A percentile compares a stretch with the other conserved stretches of the same genome.
These are phyloP conservation scores for Stagonosporopsis chrysanthemi DNA, from an alignment of 2,329 filamentous ascomycete species.

Conservation along the genomic window DNA sequence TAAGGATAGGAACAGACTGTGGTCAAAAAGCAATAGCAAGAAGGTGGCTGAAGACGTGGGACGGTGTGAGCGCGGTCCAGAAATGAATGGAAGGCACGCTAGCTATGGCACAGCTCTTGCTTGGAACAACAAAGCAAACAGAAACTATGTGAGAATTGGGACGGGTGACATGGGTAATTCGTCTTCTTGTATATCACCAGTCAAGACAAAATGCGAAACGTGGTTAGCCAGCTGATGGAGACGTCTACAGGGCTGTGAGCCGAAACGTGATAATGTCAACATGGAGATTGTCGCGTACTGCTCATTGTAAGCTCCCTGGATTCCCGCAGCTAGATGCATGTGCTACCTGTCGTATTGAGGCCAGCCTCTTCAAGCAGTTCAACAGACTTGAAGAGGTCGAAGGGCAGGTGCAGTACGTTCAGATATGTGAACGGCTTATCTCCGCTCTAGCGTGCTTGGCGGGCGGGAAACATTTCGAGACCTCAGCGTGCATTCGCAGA, in stretches of 20 bases:
- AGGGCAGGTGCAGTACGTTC: too few relatives aligned
- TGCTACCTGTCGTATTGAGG: background rate
- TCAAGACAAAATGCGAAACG: too few relatives aligned
- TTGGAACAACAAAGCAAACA: background rate
- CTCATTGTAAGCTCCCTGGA: background rate
- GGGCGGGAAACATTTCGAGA: slow-evolving; percentile 15
- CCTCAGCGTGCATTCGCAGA: slow-evolving; percentile 8
- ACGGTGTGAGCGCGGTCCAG: background rate
- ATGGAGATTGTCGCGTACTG: background rate
- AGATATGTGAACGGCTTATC: background rate
- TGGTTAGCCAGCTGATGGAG: background rate
- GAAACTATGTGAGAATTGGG: background rate
- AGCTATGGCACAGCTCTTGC: background rate
- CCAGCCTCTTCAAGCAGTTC: background rate
- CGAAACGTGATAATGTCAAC: background rate
- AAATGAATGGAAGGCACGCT: background rate
- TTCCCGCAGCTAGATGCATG: background rate
- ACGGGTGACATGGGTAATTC: background rate
- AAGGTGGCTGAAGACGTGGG: background rate
- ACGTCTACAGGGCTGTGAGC: too few relatives aligned
- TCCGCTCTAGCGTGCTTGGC: slow-evolving; percentile 19
- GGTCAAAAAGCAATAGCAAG: background rate
- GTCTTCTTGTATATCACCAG: too few relatives aligned
- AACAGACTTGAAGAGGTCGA: background rate
- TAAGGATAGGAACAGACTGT: background rate